Base-by-base conservation (phyloP, 2,329 filamentous ascomycete genomes). In the Emericellopsis atlantica region DNA sequence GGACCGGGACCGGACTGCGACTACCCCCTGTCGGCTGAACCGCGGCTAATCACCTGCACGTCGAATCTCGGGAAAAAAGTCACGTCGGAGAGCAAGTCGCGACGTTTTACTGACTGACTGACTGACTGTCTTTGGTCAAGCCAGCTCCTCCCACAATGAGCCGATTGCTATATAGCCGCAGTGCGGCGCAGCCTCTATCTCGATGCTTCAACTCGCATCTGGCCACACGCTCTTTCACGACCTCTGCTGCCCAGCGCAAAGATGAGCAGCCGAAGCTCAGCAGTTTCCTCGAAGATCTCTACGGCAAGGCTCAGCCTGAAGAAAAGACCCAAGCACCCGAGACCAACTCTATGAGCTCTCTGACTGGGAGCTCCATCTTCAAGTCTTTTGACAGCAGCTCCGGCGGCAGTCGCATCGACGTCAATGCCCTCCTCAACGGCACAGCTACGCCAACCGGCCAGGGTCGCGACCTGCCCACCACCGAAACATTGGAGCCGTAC, bases 401-500 rank as follows among this genome's bases (percentile, higher is more conserved):
- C 40, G 54, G 44, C 35, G 46, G 26, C 8, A 29, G 26, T 29
- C 26, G 26, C 26, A 29, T 29, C 26, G 26, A 29, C 26, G 26
- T 29, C 26, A 29, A 29, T 29, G 26, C 26, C 26, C 26, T 29
- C 26, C 26, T 61, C 47, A 55, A 63, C 47, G 59, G 51, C 10
- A 56, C 54, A 45, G 48, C 47, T 9, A 49, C 61, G n/a, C 51
- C 49, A 8, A 51, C 26, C 9, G 39, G 22, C 16, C 32, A 41
- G 35, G 36, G 41, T 8, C 37, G 44, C 35, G 47, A 50, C 36
- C 40, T 48, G 4, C 45, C 57, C 41, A 43, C 49, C 33, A 56
- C 51, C 36, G 62, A 68, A 36, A 54, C 59, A 12, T 47, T 66
- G 32, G 74, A 83, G 55, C 81, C 84, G 3, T 87, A 87, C 66